Base-by-base conservation (phyloP, 2,329 filamentous ascomycete species). In the Penicillium capsulatum region DNA sequence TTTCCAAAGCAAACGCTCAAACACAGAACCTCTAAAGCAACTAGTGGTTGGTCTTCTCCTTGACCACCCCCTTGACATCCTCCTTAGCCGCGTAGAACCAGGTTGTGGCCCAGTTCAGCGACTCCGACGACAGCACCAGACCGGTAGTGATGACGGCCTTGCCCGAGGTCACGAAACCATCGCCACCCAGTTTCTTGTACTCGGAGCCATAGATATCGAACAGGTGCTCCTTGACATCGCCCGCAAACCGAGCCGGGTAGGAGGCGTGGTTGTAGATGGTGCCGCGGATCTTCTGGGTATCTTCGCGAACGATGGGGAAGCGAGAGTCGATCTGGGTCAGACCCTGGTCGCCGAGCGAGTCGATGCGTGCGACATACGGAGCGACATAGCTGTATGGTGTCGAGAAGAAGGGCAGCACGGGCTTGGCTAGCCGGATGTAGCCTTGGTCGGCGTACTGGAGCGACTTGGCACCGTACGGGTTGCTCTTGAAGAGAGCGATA, bases 281-380 rank as follows among this genome's bases (percentile, higher is more conserved):
- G 42, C 72, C 72, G 65, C 80, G 80, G 36, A 90, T 73, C 63
- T 86, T 82, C 50, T 76, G 72, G 17, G 84, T 86, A 35, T 85
- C 80, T 68, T 88, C 83, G 72, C 83, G 86, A 63, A 91, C 75
- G 44, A 77, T 73, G 36, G 86, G 86, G 63, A 89, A 83, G 48
- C 72, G 77, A 63, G 78, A 69, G 52, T 91, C 86, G 54, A 91
- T 71, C 58, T 76, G 79, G 55, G 67, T 71, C 50, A 91, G 74
- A n/a, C 83, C 79, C 62, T 79, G 74, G 66, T 88, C 81, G 51
- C 83, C 85, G 36, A 94, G 69, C 43, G 78, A 69, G 64, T 97
- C 92, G 59, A 82, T 90, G 65, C 83, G 87, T 63, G 80, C 74
- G 51, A 94, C 77, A 68, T 96, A 96, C 1, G 91, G 90, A 36